Evolutionary conservation across 2,329 filamentous ascomycete species (phyloP).

Genomic region (Alternaria angustiovoidea): DNA sequence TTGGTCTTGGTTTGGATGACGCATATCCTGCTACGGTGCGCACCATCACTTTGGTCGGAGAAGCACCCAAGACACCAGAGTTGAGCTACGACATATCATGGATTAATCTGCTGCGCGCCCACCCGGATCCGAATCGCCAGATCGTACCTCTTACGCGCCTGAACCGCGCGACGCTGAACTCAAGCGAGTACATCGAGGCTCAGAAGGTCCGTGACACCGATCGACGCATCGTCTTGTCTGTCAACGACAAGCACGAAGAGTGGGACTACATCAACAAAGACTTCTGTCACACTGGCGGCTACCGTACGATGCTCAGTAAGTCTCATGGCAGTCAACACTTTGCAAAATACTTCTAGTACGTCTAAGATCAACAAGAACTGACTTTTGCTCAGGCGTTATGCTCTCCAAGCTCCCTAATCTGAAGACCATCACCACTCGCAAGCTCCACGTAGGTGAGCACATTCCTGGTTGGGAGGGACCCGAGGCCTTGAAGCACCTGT

Average conservation of each 20-base stretch:
- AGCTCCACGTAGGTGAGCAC: constrained; percentile 27
- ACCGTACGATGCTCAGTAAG: constrained; percentile 20
- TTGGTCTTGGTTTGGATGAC: neutral
- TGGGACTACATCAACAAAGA: constrained; percentile 6
- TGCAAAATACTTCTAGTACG: neutral
- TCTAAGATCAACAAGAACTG: neutral
- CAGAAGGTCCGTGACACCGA: neutral
- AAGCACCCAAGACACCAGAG: constrained; percentile 9
- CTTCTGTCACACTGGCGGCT: constrained; percentile 22
- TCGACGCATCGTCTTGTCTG: constrained; percentile 10
- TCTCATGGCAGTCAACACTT: neutral
- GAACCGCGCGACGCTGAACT: neutral
- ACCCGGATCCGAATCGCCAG: neutral
- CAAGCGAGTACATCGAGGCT: neutral
- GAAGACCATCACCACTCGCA: constrained; percentile 17
- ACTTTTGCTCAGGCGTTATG: neutral
- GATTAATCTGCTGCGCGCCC: neutral
- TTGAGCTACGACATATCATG: neutral
- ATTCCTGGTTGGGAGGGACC: constrained; percentile 20
- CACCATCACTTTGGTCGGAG: constrained; percentile 18
- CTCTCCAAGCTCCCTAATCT: constrained; percentile 19
- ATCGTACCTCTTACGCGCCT: neutral
- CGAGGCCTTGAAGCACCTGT: constrained; percentile 17
- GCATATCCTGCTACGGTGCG: constrained; percentile 1
- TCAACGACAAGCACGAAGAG: constrained; percentile 9